A percentile compares a stretch with the other conserved stretches of the same genome.
Evolutionary conservation across 495 filamentous ascomycete species (phyloP).

Genomic region (Filosporella fistucella): DNA sequence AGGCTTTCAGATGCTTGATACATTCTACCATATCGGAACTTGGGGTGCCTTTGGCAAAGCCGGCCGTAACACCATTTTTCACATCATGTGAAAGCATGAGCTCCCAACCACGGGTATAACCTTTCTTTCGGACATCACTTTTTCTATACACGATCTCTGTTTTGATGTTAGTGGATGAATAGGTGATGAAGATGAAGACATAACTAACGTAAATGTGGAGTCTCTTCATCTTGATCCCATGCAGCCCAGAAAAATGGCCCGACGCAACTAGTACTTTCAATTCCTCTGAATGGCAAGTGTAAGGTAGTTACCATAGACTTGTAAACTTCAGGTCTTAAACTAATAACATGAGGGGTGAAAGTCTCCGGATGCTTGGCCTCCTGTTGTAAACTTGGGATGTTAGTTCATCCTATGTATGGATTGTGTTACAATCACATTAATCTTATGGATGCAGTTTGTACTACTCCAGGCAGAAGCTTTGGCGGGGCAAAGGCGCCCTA

Average conservation of each 20-base stretch:
- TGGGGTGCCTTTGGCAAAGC: conserved; percentile 48
- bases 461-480: conserved; percentile 34
- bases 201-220: conserved; percentile 44
- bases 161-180: neutral
- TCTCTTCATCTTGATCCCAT: conserved; percentile 43
- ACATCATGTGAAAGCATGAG: conserved; percentile 53
- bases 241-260: conserved; percentile 54
- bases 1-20: conserved; percentile 40
- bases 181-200: neutral
- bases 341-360: conserved; percentile 42
- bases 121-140: conserved; percentile 53
- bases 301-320: conserved; percentile 35
- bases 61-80: conserved; percentile 42
- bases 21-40: conserved; percentile 41
- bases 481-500: conserved; percentile 45
- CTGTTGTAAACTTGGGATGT: conserved; percentile 39
- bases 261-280: conserved; percentile 45
- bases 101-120: conserved; percentile 53
- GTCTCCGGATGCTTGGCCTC: conserved; percentile 46
- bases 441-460: conserved; percentile 37
- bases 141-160: conserved; percentile 53
- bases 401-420: conserved; percentile 5
- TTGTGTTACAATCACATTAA: conserved; percentile 38
- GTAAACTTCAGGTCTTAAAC: conserved; percentile 35
- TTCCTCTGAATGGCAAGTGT: conserved; percentile 44